Percentiles rank a stretch among this genome's conserved stretches.
These are phyloP conservation scores for Brassica napus DNA, from an alignment of 345 rosid genomes.

Conservation along the genomic window DNA sequence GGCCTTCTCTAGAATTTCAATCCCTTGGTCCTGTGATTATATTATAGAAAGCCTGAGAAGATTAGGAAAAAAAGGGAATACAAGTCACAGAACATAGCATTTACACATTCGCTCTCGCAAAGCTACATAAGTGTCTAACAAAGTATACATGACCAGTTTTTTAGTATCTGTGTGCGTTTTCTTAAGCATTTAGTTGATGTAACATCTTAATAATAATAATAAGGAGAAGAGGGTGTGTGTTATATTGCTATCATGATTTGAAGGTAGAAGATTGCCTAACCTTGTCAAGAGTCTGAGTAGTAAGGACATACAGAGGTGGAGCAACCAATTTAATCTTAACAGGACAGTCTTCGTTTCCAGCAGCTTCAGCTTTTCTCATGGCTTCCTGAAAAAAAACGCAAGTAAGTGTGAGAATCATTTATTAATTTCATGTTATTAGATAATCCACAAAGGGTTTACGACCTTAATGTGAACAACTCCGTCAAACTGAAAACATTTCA, in stretches of 20 bases:
- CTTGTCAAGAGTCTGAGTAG: constrained; percentile 98
- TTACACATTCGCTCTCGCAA: background rate
- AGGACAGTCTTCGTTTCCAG: constrained; percentile 88
- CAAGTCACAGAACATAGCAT: background rate
- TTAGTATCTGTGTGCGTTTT: background rate
- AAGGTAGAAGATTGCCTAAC: constrained; percentile 42
- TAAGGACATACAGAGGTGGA: constrained; percentile 95
- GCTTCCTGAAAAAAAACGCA: constrained; percentile 62
- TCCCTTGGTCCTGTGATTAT: constrained; percentile 81
- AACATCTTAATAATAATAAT: background rate
- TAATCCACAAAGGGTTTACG: background rate
- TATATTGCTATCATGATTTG: background rate
- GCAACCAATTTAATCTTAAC: constrained; percentile 96
- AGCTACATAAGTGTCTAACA: background rate
- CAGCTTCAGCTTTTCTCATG: constrained; percentile 94
- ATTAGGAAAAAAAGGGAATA: background rate
- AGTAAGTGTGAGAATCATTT: background rate
- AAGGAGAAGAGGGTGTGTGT: no score
- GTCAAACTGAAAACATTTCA: constrained; percentile 97
- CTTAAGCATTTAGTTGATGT: background rate
- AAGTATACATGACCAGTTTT: background rate
- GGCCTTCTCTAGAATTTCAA: constrained; percentile 76
- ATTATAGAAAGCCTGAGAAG: background rate
- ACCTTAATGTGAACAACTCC: constrained; percentile 99
- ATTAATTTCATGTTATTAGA: no score